Evolutionary conservation across 1,284 basidiomycete species (phyloP).

Genomic region (Trichosporon ovoides): DNA sequence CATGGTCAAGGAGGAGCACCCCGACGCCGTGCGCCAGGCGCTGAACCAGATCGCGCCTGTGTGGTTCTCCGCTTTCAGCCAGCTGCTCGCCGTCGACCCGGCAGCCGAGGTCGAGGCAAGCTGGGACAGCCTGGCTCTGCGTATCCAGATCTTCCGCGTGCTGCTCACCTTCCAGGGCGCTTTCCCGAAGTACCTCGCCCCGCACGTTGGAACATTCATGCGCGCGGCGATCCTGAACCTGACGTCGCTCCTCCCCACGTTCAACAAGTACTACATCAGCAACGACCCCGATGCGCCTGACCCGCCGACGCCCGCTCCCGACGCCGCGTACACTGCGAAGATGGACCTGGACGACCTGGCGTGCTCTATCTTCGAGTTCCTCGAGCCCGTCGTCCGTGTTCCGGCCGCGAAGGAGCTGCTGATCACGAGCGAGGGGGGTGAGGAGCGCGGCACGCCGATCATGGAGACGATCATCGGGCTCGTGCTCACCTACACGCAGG

Average conservation of each 20-base stretch:
- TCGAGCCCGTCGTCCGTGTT: conserved; percentile 59
- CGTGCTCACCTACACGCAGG: conserved; percentile 71
- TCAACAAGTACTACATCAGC: conserved; percentile 62
- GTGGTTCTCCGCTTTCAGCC: conserved; percentile 82
- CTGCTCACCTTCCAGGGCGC: conserved; percentile 66
- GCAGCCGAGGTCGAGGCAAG: conserved; percentile 58
- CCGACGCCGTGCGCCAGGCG: conserved; percentile 76
- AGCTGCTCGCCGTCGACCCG: conserved; percentile 64
- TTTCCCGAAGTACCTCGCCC: conserved; percentile 64
- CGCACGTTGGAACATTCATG: conserved; percentile 61
- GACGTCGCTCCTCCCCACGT: conserved; percentile 60
- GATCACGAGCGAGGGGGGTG: conserved; percentile 19
- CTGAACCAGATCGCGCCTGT: conserved; percentile 72
- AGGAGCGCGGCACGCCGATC: conserved; percentile 48
- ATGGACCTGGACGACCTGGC: conserved; percentile 64
- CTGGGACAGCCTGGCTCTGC: conserved; percentile 72
- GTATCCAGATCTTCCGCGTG: conserved; percentile 67
- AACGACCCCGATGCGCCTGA: conserved; percentile 50
- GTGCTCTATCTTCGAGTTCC: conserved; percentile 73
- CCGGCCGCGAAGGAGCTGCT: conserved; percentile 21
- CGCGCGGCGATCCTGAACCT: conserved; percentile 62
- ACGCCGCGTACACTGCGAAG: conserved; percentile 60
- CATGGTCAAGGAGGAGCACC: conserved; percentile 91
- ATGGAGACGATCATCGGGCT: conserved; percentile 57
- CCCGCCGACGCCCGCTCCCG: conserved; percentile 59